A percentile compares a stretch with the other conserved stretches of the same genome.
phyloP scores from a whole-genome alignment of 2,329 filamentous ascomycete genomes.

The Arthrobotrys entomopaga region DNA sequence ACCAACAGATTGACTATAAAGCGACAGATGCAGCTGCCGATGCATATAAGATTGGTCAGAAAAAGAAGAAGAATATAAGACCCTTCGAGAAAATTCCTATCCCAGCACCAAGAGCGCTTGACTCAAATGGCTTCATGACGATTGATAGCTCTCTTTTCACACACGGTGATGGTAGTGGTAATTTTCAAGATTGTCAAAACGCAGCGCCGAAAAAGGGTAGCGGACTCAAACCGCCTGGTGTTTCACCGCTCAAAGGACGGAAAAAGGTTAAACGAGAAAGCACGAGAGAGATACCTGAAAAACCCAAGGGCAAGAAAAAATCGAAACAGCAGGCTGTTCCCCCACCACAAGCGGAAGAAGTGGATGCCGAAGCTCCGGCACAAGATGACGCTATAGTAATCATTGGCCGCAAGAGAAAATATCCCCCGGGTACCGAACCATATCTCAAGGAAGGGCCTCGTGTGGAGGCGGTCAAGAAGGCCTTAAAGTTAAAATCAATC shows the following conservation, averaged over 20 bases:
- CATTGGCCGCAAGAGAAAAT: constrained; percentile 49
- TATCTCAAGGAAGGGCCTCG: constrained; percentile 43
- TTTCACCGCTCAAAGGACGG: constrained; percentile 46
- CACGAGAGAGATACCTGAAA: constrained; percentile 6
- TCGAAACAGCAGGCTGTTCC: not conserved
- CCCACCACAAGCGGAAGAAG: not conserved
- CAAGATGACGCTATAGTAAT: constrained; percentile 31
- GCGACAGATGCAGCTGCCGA: constrained; percentile 29
- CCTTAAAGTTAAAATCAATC: constrained; percentile 40
- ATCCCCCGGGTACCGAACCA: constrained; percentile 49
- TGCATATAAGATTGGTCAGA: constrained; percentile 35
- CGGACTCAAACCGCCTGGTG: constrained; percentile 38
- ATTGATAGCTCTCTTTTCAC: constrained; percentile 23
- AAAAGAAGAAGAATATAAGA: constrained; percentile 32
- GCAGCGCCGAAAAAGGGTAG: constrained; percentile 52
- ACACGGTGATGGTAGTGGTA: constrained; percentile 37
- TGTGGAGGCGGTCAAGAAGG: constrained; percentile 48
- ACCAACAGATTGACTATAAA: constrained; percentile 50
- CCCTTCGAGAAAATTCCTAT: constrained; percentile 16
- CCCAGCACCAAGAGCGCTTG: constrained; percentile 18
- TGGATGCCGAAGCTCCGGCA: constrained; percentile 1
- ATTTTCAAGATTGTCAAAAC: constrained; percentile 49
- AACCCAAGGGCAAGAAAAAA: constrained; percentile 16
- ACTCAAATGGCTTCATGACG: constrained; percentile 35
- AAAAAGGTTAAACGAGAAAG: constrained; percentile 32